Evolutionary conservation across 352 stramenopile genomes (phyloP).

Genomic region (Phytophthora tentaculata): DNA sequence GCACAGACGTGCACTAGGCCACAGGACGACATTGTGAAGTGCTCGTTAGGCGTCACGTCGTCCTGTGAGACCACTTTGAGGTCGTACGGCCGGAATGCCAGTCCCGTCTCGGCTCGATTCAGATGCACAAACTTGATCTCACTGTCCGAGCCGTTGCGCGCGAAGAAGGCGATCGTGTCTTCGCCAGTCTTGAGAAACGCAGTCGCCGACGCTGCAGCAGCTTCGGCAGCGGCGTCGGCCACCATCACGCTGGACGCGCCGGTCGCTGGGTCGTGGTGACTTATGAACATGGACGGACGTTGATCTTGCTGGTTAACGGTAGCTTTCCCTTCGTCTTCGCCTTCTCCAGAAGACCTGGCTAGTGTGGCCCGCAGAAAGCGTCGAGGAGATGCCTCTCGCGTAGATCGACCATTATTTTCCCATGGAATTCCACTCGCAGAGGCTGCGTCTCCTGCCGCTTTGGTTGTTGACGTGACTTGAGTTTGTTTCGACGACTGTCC

Average conservation of each 20-base stretch:
- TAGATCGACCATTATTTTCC: slow-evolving; percentile 39
- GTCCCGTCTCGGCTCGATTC: slow-evolving; percentile 73
- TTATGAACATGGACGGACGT: slow-evolving; percentile 49
- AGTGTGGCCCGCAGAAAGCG: slow-evolving; percentile 73
- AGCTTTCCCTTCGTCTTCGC: slow-evolving; percentile 29
- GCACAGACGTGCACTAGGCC: slow-evolving; percentile 78
- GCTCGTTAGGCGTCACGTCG: slow-evolving; percentile 79
- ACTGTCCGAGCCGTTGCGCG: slow-evolving; percentile 88
- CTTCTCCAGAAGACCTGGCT: slow-evolving; percentile 33
- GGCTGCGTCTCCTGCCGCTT: background rate
- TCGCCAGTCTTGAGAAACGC: slow-evolving; percentile 82
- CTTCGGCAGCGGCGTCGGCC: slow-evolving; percentile 53
- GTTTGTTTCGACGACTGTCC: slow-evolving; percentile 22
- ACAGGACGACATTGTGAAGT: slow-evolving; percentile 93
- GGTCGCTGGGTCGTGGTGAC: slow-evolving; percentile 54
- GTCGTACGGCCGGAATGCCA: slow-evolving; percentile 92
- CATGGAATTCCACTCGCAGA: slow-evolving; percentile 3
- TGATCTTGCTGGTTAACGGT: slow-evolving; percentile 36
- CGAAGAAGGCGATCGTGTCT: slow-evolving; percentile 95
- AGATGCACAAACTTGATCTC: slow-evolving; percentile 96
- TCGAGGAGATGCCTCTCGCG: slow-evolving; percentile 60
- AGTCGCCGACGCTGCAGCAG: slow-evolving; percentile 55
- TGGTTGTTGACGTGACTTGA: slow-evolving; percentile 13
- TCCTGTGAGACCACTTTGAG: slow-evolving; percentile 87
- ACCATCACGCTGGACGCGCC: slow-evolving; percentile 40